Evolutionary conservation across 177 flowering plant species (phyloP).

Genomic region (Vitis hybrid): DNA sequence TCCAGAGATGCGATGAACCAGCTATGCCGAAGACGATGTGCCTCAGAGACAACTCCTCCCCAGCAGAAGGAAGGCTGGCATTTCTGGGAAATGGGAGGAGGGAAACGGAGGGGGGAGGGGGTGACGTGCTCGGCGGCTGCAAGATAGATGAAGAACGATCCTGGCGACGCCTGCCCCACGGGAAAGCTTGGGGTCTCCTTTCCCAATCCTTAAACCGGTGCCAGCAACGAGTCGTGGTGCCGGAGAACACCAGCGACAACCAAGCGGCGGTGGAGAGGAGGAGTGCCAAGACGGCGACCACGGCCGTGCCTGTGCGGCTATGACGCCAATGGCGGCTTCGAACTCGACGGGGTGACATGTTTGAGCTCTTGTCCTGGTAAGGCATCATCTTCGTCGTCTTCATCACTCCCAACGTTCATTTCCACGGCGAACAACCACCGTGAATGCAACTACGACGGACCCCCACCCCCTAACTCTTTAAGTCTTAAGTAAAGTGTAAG

Average conservation of each 20-base stretch:
- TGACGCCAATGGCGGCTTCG: conserved; percentile 42
- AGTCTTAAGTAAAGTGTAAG: background rate
- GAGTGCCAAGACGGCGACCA: conserved; percentile 39
- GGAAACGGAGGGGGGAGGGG: conserved; percentile 3
- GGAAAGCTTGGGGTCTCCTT: conserved; percentile 28
- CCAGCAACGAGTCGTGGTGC: conserved; percentile 35
- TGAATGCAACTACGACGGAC: too few species aligned
- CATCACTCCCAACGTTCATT: conserved; percentile 24
- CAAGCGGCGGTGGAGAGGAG: conserved; percentile 53
- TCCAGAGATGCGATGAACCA: conserved; percentile 59
- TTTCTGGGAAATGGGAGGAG: background rate
- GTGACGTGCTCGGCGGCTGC: conserved; percentile 3
- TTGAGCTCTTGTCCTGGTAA: background rate
- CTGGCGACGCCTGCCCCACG: conserved; percentile 10
- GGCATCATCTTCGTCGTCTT: conserved; percentile 10
- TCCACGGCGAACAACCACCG: conserved; percentile 14
- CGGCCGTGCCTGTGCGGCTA: conserved; percentile 35
- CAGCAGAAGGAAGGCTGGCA: background rate
- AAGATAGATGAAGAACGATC: background rate
- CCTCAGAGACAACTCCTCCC: conserved; percentile 22
- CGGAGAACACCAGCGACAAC: conserved; percentile 59
- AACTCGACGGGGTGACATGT: conserved; percentile 8
- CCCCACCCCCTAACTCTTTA: conserved; percentile 1
- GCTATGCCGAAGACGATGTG: conserved; percentile 71
- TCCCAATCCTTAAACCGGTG: conserved; percentile 36